A percentile compares a stretch with the other conserved stretches of the same genome.
These are phyloP conservation scores for Quercus dentata DNA, from an alignment of 306 rosid genomes.

Conservation along the genomic window DNA sequence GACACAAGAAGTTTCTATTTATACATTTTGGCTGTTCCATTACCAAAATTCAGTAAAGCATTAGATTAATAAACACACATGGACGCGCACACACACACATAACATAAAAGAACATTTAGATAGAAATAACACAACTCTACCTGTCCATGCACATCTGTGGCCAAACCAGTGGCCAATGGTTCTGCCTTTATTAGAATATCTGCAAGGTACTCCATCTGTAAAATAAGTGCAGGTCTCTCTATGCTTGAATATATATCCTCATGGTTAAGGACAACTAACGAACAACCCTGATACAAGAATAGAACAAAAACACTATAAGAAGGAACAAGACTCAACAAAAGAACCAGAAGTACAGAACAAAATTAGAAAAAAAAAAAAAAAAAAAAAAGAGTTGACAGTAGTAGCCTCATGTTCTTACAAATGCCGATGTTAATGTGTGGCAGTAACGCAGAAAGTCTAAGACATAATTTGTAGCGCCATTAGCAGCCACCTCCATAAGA, in stretches of 20 bases:
- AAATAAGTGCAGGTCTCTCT: slow-evolving; percentile 53
- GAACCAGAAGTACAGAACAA: background rate
- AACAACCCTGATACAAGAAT: slow-evolving; percentile 58
- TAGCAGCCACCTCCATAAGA: slow-evolving; percentile 81
- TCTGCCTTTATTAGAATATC: slow-evolving; percentile 70
- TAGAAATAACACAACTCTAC: slow-evolving; percentile 32
- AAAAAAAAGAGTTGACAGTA: background rate
- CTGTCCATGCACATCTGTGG: slow-evolving; percentile 99
- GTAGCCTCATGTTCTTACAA: slow-evolving; percentile 41
- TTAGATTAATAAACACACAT: background rate
- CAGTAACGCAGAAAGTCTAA: slow-evolving; percentile 90
- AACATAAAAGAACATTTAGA: background rate
- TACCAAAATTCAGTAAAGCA: background rate
- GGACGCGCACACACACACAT: background rate
- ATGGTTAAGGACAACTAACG: slow-evolving; percentile 71
- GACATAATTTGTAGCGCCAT: slow-evolving; percentile 67
- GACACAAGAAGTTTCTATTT: background rate
- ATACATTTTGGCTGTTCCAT: background rate
- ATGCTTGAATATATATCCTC: slow-evolving; percentile 62
- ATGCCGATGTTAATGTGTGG: slow-evolving; percentile 66
- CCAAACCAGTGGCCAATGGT: slow-evolving; percentile 91
- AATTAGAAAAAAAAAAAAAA: background rate
- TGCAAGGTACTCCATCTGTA: slow-evolving; percentile 84
- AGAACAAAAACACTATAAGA: slow-evolving; percentile 5
- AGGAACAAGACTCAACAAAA: slow-evolving; percentile 6